These are phyloP conservation scores for Hippophae gyantsensis DNA, from an alignment of 306 rosid species.

Conservation along the genomic window DNA sequence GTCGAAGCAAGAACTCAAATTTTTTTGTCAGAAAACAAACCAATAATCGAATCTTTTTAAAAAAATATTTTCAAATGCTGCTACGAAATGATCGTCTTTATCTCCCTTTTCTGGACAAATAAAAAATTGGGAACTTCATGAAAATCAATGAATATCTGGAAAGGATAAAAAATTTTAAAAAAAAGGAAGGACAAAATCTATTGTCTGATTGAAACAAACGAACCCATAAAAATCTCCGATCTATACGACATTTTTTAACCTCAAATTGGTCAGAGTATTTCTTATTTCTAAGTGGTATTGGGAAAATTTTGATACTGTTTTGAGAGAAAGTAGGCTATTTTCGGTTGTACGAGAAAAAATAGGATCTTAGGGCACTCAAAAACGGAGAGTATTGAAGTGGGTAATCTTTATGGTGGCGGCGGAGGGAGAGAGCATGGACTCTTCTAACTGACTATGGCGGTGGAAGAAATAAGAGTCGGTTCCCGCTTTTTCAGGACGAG, in stretches of 20 bases:
- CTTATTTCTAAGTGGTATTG: neutral
- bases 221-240: slow-evolving; percentile 1
- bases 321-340: neutral
- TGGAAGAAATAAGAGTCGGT: neutral
- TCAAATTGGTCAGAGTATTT: no score
- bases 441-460: no score
- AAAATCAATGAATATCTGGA: no score
- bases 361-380: slow-evolving; percentile 26
- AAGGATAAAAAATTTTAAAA: neutral
- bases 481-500: slow-evolving; percentile 28
- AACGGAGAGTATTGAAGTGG: neutral
- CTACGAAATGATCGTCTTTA: no score
- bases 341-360: slow-evolving; percentile 13
- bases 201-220: neutral
- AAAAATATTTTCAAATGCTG: no score
- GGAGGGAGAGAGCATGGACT: neutral
- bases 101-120: no score
- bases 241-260: neutral
- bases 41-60: no score
- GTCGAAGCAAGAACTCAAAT: no score
- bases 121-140: no score
- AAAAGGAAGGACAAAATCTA: neutral
- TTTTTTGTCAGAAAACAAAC: no score
- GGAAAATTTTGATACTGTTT: neutral
- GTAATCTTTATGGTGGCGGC: slow-evolving; percentile 11